These are phyloP conservation scores for Nasturtium officinale DNA, from an alignment of 345 rosid genomes.

Conservation along the genomic window DNA sequence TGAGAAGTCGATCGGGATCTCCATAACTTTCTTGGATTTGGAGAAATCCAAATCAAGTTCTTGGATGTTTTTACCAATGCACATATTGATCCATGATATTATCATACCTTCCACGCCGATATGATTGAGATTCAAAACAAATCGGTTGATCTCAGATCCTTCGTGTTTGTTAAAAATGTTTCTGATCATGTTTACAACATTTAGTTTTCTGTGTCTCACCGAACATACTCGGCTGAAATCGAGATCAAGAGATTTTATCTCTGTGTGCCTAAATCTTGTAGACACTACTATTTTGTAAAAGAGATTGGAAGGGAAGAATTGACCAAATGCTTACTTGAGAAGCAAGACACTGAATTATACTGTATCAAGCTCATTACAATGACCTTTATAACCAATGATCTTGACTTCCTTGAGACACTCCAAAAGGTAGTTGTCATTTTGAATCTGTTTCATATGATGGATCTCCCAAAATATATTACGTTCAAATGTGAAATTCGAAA, in stretches of 20 bases:
- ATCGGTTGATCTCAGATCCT: neutral
- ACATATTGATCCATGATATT: neutral
- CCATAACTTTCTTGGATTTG: neutral
- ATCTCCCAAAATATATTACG: neutral
- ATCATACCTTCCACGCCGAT: neutral
- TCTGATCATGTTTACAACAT: neutral
- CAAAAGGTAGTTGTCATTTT: neutral
- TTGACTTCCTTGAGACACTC: slow-evolving; percentile 4
- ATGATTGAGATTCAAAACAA: neutral
- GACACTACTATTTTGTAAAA: neutral
- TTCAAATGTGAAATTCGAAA: slow-evolving; percentile 26
- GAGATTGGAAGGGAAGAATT: neutral
- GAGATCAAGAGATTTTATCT: neutral
- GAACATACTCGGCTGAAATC: neutral
- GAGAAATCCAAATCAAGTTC: neutral
- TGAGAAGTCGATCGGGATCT: neutral
- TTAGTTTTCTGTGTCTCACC: neutral
- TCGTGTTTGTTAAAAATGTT: no score
- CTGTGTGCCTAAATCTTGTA: neutral
- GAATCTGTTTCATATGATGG: neutral
- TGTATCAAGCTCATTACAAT: slow-evolving; percentile 22
- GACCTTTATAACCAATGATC: slow-evolving; percentile 31
- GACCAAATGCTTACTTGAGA: no score
- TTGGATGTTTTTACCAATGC: neutral
- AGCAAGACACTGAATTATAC: no score